These are phyloP conservation scores for Guyanaporus albipodus DNA, from an alignment of 768 basidiomycete species.

Conservation along the genomic window DNA sequence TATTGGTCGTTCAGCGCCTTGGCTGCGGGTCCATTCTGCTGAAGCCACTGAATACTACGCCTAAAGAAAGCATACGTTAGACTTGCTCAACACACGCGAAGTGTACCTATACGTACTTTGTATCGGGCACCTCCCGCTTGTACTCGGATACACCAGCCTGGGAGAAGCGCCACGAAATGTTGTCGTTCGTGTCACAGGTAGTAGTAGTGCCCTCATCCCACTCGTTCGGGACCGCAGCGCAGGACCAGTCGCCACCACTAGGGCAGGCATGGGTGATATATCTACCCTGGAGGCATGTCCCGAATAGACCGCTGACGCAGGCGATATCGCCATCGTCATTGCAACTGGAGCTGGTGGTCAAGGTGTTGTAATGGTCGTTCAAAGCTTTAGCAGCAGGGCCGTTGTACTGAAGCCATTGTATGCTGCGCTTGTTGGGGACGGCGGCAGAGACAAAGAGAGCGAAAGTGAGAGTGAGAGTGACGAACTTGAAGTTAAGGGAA, in stretches of 20 bases:
- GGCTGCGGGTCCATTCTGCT: slow-evolving; percentile 24
- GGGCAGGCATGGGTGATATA: slow-evolving; percentile 13
- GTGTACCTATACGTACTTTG: neutral
- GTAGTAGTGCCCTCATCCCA: slow-evolving; percentile 20
- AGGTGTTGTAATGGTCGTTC: slow-evolving; percentile 17
- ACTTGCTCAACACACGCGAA: neutral
- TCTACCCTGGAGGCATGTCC: slow-evolving; percentile 9
- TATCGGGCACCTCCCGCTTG: slow-evolving; percentile 4
- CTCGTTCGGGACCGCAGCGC: slow-evolving; percentile 25
- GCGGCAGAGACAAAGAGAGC: slow-evolving; percentile 20
- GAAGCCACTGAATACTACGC: slow-evolving; percentile 14
- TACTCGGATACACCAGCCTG: slow-evolving; percentile 13
- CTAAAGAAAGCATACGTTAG: slow-evolving; percentile 4
- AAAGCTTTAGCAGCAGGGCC: slow-evolving; percentile 23
- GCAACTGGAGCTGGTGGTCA: slow-evolving; percentile 16
- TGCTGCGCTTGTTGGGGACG: slow-evolving; percentile 14
- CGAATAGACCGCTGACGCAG: slow-evolving; percentile 16
- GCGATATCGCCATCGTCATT: slow-evolving; percentile 12
- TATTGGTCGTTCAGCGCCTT: slow-evolving; percentile 25
- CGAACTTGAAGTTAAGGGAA: slow-evolving; percentile 13
- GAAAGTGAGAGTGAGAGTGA: slow-evolving; percentile 10
- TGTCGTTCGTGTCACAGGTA: slow-evolving; percentile 13
- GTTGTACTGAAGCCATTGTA: slow-evolving; percentile 22
- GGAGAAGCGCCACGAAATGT: slow-evolving; percentile 9
- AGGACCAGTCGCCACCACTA: slow-evolving; percentile 16